phyloP scores from a whole-genome alignment of 306 rosid species.

The Inga laurina region DNA sequence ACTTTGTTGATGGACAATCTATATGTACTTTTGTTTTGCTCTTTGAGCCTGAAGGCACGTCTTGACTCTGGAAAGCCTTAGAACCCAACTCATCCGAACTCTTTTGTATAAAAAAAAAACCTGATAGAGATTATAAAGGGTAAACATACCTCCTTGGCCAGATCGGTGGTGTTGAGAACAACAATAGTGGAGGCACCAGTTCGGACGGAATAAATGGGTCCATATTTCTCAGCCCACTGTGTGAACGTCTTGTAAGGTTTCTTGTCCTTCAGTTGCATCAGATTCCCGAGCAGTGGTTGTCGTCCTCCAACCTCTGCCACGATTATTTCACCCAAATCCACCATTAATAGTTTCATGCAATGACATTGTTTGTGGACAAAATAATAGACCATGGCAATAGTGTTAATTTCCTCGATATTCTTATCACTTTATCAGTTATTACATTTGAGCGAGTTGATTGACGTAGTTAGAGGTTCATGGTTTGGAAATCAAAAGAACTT shows the following conservation, averaged over 20 bases:
- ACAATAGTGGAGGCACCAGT: conserved; percentile 83
- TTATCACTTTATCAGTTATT: background rate
- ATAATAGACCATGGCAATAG: background rate
- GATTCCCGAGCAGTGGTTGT: conserved; percentile 77
- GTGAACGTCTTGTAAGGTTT: conserved; percentile 87
- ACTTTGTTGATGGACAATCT: too few relatives aligned
- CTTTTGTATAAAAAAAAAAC: too few relatives aligned
- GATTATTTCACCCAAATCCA: conserved; percentile 7
- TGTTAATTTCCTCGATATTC: too few relatives aligned
- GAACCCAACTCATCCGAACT: too few relatives aligned
- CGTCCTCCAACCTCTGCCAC: conserved; percentile 89
- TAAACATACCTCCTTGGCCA: conserved; percentile 74
- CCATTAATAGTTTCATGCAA: background rate
- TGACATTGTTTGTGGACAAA: background rate
- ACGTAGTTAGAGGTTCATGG: background rate
- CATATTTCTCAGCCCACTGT: conserved; percentile 66
- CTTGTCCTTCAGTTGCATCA: conserved; percentile 92
- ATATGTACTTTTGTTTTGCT: too few relatives aligned
- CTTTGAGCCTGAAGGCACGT: too few relatives aligned
- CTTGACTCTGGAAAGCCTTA: too few relatives aligned
- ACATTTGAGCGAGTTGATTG: background rate
- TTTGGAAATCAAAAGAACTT: background rate
- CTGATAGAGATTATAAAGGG: background rate
- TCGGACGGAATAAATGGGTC: conserved; percentile 78
- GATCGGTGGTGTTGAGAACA: conserved; percentile 69